phyloP scores from a whole-genome alignment of 108 stramenopile species.

The Ochromonas danica region DNA sequence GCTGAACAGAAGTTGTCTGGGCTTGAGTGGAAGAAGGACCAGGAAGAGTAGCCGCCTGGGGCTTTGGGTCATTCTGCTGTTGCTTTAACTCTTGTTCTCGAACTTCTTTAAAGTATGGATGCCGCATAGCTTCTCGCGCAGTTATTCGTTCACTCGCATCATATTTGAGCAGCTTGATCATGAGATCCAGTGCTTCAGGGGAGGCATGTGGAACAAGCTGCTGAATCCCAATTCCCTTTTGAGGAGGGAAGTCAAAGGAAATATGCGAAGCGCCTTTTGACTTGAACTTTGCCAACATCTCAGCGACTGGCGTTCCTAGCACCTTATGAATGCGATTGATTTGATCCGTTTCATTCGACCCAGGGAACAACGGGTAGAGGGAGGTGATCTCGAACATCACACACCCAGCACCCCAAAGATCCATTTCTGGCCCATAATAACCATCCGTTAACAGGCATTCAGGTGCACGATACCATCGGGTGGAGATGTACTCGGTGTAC shows the following conservation, averaged over 20 bases:
- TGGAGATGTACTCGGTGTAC: constrained; percentile 80
- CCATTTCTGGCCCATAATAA: constrained; percentile 77
- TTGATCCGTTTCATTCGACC: constrained; percentile 72
- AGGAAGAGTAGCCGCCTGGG: no score
- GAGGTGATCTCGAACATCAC: constrained; percentile 74
- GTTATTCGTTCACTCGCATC: constrained; percentile 72
- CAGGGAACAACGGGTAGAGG: constrained; percentile 75
- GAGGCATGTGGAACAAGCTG: constrained; percentile 68
- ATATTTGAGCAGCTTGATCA: constrained; percentile 64
- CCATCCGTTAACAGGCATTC: constrained; percentile 76
- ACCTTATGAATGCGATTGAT: constrained; percentile 72
- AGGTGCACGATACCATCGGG: constrained; percentile 77
- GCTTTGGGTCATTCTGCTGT: no score
- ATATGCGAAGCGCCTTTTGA: constrained; percentile 65
- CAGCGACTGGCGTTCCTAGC: constrained; percentile 60
- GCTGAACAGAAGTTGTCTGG: no score
- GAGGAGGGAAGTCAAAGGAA: constrained; percentile 63
- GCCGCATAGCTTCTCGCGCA: constrained; percentile 64
- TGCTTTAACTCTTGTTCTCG: constrained; percentile 44
- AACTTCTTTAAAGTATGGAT: constrained; percentile 67
- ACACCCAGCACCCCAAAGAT: constrained; percentile 78
- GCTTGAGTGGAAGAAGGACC: no score
- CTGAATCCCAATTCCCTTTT: constrained; percentile 67
- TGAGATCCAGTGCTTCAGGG: constrained; percentile 61
- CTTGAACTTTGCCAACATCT: constrained; percentile 60